These are phyloP conservation scores for Rubia balearica DNA, from an alignment of 305 asterid genomes.

Conservation along the genomic window DNA sequence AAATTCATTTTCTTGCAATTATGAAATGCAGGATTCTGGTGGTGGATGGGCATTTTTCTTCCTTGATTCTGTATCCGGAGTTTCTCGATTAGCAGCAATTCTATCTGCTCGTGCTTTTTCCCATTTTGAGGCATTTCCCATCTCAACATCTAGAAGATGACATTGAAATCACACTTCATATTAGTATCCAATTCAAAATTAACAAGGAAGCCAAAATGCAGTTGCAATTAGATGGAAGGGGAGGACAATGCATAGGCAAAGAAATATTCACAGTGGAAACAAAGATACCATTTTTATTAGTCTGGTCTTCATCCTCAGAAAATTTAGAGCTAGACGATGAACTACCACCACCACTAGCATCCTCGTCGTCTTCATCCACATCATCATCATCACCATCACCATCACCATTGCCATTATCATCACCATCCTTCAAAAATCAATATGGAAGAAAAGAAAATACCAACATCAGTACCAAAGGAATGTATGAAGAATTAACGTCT, in stretches of 20 bases:
- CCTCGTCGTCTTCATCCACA: constrained; percentile 19
- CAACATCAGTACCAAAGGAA: constrained; percentile 6
- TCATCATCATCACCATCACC: constrained; percentile 45
- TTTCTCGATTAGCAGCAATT: constrained; percentile 39
- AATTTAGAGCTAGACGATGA: constrained; percentile 29
- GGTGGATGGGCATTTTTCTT: no score
- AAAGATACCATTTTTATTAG: constrained; percentile 27
- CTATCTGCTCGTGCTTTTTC: constrained; percentile 67
- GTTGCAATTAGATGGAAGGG: background rate
- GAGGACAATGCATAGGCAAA: background rate
- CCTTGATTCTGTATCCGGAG: no score
- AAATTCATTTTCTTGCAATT: no score
- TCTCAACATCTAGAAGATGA: constrained; percentile 39
- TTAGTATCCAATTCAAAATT: background rate
- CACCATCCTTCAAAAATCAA: constrained; percentile 46
- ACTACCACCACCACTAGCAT: constrained; percentile 26
- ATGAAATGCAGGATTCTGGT: no score
- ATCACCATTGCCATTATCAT: constrained; percentile 33
- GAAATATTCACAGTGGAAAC: constrained; percentile 1
- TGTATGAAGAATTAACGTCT: background rate
- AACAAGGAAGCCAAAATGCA: background rate
- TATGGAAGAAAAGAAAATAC: background rate
- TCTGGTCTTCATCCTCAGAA: constrained; percentile 43
- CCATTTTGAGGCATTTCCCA: constrained; percentile 85
- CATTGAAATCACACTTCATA: background rate